Evolutionary conservation across 495 filamentous ascomycete species (phyloP).

Genomic region (Penicilliopsis zonata): DNA sequence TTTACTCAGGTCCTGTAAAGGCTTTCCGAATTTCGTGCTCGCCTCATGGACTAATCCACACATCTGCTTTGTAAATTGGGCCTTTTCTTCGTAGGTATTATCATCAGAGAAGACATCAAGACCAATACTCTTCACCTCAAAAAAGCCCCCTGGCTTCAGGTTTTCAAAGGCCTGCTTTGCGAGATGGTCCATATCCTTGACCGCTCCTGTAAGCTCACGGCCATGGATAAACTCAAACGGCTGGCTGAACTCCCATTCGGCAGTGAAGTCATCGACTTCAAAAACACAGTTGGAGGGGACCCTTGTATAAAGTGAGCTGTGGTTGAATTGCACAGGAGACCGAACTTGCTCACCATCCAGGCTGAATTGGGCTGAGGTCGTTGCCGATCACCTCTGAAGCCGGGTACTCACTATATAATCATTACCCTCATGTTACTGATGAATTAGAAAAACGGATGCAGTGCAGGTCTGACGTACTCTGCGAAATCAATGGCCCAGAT

Average conservation of each 20-base stretch:
- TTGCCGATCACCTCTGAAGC: slow-evolving; percentile 27
- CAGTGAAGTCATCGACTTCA: slow-evolving; percentile 42
- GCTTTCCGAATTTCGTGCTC: too few relatives aligned
- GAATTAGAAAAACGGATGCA: slow-evolving; percentile 1
- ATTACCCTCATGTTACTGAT: too few relatives aligned
- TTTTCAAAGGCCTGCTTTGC: slow-evolving; percentile 20
- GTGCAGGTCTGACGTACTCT: neutral
- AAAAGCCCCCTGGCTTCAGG: slow-evolving; percentile 56
- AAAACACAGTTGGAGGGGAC: slow-evolving; percentile 41
- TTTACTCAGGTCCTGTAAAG: too few relatives aligned
- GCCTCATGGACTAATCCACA: too few relatives aligned
- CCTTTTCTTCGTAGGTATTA: too few relatives aligned
- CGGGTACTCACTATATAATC: slow-evolving; percentile 32
- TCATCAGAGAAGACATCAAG: slow-evolving; percentile 39
- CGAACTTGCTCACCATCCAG: too few relatives aligned
- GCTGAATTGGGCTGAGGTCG: slow-evolving; percentile 37
- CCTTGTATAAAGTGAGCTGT: too few relatives aligned
- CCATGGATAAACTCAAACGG: slow-evolving; percentile 64
- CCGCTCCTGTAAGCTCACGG: slow-evolving; percentile 42
- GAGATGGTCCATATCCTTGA: slow-evolving; percentile 46
- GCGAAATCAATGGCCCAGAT: slow-evolving; percentile 38
- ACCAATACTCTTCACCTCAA: slow-evolving; percentile 47
- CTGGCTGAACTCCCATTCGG: slow-evolving; percentile 43
- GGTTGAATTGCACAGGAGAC: too few relatives aligned
- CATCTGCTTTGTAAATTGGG: too few relatives aligned